Base-by-base conservation (phyloP, 495 filamentous ascomycete species). In the Xylaria intraflava region DNA sequence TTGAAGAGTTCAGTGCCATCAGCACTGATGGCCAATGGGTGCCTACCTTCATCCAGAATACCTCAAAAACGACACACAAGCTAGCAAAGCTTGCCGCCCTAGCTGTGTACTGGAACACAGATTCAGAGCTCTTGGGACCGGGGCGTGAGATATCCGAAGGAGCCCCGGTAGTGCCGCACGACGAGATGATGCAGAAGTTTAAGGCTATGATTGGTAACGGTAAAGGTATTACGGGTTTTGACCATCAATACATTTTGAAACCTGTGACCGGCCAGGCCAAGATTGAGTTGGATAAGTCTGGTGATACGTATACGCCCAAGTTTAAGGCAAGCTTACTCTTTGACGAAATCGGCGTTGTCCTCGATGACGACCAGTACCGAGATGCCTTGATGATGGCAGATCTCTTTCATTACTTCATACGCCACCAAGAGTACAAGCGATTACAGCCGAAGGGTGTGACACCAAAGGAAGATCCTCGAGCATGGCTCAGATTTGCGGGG, bases 371-470 rank as follows among this genome's bases (percentile, higher is more conserved):
- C 55, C 93, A 98, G 65, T 98, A 98, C 64, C 87, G 94, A 20
- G 93, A 98, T 74, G 88, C 84, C 1, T 72, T 98, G 51, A 97
- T 97, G 94, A 88, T 98, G 74, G 85, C 96, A 7, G 93, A 98
- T 65, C 80, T 96, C 5, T 97, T 98, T 74, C 93, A 98, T 69
- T 97, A 92, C 65, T 98, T 95, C 66, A 88, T 97, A 60, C 87
- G 91, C 36, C 94, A 98, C 60, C 93, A 97, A 67, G 90, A 98
- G 66, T 95, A 96, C 74, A 94, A 90, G 67, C 94, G 90, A 67
- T 78, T 87, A 53, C 90, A 95, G 60, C 93, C 93, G 2, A 93
- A 93, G 62, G 82, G 76, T 23, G 81, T 82, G 30, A 79, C 80
- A 1, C 88, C 88, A 0, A 96, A 90, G 65, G 89, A 98, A 62